A percentile compares a stretch with the other conserved stretches of the same genome.
Conservation (phyloP, 768 basidiomycete species). For the Podaxis sp. region DNA sequence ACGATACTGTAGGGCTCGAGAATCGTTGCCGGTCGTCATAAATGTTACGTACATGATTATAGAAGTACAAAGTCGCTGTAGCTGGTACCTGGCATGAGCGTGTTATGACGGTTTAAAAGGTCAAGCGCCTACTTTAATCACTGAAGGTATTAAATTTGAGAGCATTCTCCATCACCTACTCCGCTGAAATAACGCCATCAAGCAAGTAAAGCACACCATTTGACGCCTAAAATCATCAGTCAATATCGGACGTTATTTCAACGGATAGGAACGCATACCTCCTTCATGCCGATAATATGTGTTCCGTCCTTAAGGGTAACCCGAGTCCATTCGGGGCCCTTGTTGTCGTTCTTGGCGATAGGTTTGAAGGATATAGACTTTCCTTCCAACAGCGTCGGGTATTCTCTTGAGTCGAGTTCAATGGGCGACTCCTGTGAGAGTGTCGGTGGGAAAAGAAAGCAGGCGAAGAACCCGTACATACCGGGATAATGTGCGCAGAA, state of each 20-base stretch:
- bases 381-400: constrained; percentile 58
- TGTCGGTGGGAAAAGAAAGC: background rate
- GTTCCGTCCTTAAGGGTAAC: constrained; percentile 57
- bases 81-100: background rate
- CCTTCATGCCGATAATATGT: constrained; percentile 57
- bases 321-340: constrained; percentile 54
- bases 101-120: background rate
- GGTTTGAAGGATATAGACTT: constrained; percentile 57
- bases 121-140: background rate
- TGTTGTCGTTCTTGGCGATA: constrained; percentile 31
- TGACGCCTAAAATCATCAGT: background rate
- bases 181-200: constrained; percentile 3
- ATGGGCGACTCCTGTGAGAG: constrained; percentile 46
- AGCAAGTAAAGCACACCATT: constrained; percentile 9
- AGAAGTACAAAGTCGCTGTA: background rate
- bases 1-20: too few relatives aligned
- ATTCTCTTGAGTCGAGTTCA: constrained; percentile 40
- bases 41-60: background rate
- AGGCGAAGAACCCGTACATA: constrained; percentile 29
- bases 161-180: background rate
- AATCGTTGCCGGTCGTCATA: background rate
- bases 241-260: background rate
- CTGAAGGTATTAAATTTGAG: background rate
- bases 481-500: constrained; percentile 81
- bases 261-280: constrained; percentile 40